These are phyloP conservation scores for Fusarium albosuccineum DNA, from an alignment of 2,329 filamentous ascomycete genomes.

Conservation along the genomic window DNA sequence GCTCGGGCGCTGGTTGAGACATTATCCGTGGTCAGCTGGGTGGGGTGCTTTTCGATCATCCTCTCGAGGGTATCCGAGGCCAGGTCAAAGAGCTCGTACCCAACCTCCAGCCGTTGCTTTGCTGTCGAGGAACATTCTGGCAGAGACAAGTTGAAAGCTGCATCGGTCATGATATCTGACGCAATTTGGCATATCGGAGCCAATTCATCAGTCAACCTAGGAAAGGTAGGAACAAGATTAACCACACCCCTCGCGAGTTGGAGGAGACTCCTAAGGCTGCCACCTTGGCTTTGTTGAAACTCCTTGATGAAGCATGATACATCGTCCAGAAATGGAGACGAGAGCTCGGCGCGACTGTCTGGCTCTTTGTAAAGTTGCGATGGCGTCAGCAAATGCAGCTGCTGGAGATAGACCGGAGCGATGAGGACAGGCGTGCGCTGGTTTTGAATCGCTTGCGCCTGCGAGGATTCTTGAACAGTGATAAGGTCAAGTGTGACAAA, in stretches of 20 bases:
- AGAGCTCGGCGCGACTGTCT: slow-evolving; percentile 26
- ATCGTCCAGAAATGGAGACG: slow-evolving; percentile 35
- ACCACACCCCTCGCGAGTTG: slow-evolving; percentile 58
- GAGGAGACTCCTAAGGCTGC: slow-evolving; percentile 58
- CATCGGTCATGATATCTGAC: slow-evolving; percentile 50
- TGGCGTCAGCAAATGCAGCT: slow-evolving; percentile 53
- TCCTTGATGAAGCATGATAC: slow-evolving; percentile 56
- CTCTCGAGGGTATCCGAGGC: slow-evolving; percentile 58
- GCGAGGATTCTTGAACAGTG: slow-evolving; percentile 34
- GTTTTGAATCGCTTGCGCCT: slow-evolving; percentile 18
- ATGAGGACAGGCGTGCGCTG: slow-evolving; percentile 44
- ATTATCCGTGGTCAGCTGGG: slow-evolving; percentile 62
- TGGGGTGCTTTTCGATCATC: slow-evolving; percentile 69
- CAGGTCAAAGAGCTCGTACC: slow-evolving; percentile 58
- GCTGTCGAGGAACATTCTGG: slow-evolving; percentile 41
- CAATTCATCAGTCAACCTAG: slow-evolving; percentile 62
- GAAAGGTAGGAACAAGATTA: slow-evolving; percentile 57
- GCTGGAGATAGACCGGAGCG: slow-evolving; percentile 57
- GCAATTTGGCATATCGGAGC: slow-evolving; percentile 54
- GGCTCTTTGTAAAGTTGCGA: slow-evolving; percentile 25
- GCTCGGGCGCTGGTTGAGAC: slow-evolving; percentile 54
- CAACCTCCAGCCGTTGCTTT: slow-evolving; percentile 54
- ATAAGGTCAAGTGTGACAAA: slow-evolving; percentile 64
- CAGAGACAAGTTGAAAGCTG: slow-evolving; percentile 39
- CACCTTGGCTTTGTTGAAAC: slow-evolving; percentile 58